Conservation (phyloP, 2,329 filamentous ascomycete genomes). For the Monilinia aucupariae region DNA sequence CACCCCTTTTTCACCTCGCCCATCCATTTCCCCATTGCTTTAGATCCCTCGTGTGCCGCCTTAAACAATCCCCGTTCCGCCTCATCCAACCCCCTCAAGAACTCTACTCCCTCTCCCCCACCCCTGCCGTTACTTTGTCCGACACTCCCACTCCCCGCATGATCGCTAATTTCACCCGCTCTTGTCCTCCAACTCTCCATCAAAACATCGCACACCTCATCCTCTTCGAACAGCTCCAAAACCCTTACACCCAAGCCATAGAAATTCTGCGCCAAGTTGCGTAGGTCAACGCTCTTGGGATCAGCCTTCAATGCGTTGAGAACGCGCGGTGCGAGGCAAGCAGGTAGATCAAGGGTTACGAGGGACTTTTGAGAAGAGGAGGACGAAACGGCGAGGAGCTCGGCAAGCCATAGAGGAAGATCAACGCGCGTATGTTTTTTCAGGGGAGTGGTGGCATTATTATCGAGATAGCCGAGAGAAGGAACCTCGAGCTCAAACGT, state of each 20-base stretch:
- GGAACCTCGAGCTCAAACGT: constrained; percentile 89
- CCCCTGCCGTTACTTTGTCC: constrained; percentile 65
- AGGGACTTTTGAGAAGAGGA: constrained; percentile 48
- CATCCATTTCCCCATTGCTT: constrained; percentile 64
- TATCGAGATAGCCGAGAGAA: constrained; percentile 82
- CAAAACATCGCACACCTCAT: constrained; percentile 69
- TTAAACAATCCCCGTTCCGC: constrained; percentile 75
- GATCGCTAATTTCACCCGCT: constrained; percentile 77
- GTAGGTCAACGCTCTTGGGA: constrained; percentile 75
- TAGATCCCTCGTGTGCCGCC: constrained; percentile 67
- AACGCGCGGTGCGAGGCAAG: constrained; percentile 62
- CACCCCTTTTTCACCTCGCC: constrained; percentile 37
- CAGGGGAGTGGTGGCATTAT: constrained; percentile 64
- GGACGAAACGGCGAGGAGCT: constrained; percentile 77
- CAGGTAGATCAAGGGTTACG: constrained; percentile 75
- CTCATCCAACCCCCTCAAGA: constrained; percentile 82
- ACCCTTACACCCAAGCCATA: constrained; percentile 81
- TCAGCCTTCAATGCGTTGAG: constrained; percentile 88
- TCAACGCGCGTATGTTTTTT: constrained; percentile 75
- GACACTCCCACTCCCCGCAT: constrained; percentile 78
- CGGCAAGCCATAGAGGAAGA: constrained; percentile 88
- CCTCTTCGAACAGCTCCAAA: constrained; percentile 85
- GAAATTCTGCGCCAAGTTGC: constrained; percentile 79
- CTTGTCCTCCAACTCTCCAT: constrained; percentile 74
- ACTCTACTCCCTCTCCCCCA: constrained; percentile 70